phyloP scores from a whole-genome alignment of 106 monocot genomes.

The Phalaenopsis equestris region DNA sequence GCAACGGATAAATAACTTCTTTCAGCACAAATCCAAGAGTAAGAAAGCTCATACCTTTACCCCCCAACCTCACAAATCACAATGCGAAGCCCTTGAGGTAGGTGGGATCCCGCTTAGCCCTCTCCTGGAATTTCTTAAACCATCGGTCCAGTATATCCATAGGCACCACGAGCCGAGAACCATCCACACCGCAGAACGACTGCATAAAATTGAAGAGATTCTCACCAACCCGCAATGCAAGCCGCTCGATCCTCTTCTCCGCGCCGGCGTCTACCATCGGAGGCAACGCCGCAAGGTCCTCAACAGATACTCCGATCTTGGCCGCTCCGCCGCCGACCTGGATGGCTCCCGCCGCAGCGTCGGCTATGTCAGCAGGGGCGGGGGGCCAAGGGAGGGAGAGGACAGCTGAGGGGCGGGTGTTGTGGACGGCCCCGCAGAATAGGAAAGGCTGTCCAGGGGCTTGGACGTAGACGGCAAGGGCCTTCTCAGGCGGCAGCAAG shows the following conservation, averaged over 20 bases:
- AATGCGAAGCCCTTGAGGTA: conserved; percentile 55
- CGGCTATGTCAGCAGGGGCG: conserved; percentile 25
- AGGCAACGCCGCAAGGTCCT: conserved; percentile 76
- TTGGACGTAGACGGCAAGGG: conserved; percentile 76
- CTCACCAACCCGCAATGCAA: conserved; percentile 77
- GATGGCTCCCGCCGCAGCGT: not conserved
- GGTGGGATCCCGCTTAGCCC: conserved; percentile 56
- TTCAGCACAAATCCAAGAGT: not conserved
- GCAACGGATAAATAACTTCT: not conserved
- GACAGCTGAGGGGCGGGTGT: conserved; percentile 68
- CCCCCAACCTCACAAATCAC: conserved; percentile 13
- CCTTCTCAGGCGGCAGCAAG: conserved; percentile 63
- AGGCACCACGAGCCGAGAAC: conserved; percentile 69
- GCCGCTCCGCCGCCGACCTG: conserved; percentile 11
- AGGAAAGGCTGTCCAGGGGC: conserved; percentile 44
- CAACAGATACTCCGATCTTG: conserved; percentile 80
- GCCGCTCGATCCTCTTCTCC: conserved; percentile 48
- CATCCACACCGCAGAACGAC: conserved; percentile 85
- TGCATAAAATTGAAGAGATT: conserved; percentile 96
- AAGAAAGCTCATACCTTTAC: not conserved
- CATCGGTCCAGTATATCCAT: conserved; percentile 88
- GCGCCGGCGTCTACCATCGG: conserved; percentile 52
- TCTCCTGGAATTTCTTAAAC: conserved; percentile 95
- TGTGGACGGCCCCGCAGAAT: conserved; percentile 70
- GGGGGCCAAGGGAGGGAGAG: conserved; percentile 89